Evolutionary conservation across 2,329 filamentous ascomycete species (phyloP).

Genomic region (Paraphoma chrysanthemicola): DNA sequence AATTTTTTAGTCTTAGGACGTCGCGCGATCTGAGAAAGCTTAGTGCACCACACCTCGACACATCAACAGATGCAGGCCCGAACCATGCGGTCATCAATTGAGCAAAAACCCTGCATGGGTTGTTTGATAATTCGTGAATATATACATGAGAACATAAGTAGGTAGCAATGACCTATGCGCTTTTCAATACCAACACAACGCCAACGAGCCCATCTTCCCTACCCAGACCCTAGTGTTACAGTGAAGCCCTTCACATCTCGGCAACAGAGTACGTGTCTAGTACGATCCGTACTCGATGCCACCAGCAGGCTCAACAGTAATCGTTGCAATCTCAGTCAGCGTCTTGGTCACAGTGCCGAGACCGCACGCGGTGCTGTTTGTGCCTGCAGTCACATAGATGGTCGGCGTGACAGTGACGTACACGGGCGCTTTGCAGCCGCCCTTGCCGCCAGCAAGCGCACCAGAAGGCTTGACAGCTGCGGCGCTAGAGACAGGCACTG

Average conservation of each 20-base stretch:
- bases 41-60: too few species aligned
- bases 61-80: too few species aligned
- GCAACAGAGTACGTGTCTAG: background rate
- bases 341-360: slow-evolving; percentile 23
- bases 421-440: slow-evolving; percentile 27
- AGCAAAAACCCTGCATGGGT: background rate
- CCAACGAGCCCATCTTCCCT: background rate
- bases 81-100: background rate
- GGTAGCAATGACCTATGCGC: background rate
- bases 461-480: slow-evolving; percentile 12
- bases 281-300: background rate
- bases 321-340: slow-evolving; percentile 32
- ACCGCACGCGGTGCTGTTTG: slow-evolving; percentile 16
- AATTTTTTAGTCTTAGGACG: too few species aligned
- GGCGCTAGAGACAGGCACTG: slow-evolving; percentile 10
- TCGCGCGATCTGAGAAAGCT: too few species aligned
- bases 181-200: background rate
- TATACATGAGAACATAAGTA: background rate
- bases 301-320: slow-evolving; percentile 22
- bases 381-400: slow-evolving; percentile 29
- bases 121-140: background rate
- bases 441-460: slow-evolving; percentile 6
- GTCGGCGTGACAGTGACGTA: slow-evolving; percentile 38
- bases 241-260: background rate
- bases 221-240: background rate